phyloP scores from a whole-genome alignment of 805 yeast genomes.

The Kazachstania bromeliacearum region DNA sequence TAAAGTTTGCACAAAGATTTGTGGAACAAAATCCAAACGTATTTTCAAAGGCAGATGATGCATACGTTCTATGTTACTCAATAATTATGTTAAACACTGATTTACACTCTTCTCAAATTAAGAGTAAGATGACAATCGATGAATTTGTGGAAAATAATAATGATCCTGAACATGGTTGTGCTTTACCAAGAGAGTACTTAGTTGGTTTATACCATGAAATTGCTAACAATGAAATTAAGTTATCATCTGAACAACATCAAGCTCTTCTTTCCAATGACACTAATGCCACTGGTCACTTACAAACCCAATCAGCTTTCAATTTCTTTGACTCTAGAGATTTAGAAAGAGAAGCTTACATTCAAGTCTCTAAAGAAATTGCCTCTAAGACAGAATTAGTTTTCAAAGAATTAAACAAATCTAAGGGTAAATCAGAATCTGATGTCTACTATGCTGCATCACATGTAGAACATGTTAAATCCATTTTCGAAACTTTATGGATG shows the following conservation, averaged over 20 bases:
- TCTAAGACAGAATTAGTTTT: constrained; percentile 80
- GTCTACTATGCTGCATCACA: constrained; percentile 76
- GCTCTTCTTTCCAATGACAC: constrained; percentile 67
- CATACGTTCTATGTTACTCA: constrained; percentile 86
- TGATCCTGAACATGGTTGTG: constrained; percentile 87
- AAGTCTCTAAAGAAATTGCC: constrained; percentile 87
- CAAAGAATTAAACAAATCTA: constrained; percentile 48
- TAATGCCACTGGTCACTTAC: constrained; percentile 27
- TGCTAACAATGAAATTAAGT: constrained; percentile 72
- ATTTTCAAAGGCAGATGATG: constrained; percentile 88
- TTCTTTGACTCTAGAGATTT: constrained; percentile 65
- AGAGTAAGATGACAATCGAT: constrained; percentile 76
- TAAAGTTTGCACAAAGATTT: constrained; percentile 91
- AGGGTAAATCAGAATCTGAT: constrained; percentile 34
- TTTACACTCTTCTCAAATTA: constrained; percentile 80
- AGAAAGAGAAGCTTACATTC: constrained; percentile 75
- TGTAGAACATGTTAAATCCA: constrained; percentile 82
- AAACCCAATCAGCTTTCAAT: constrained; percentile 36
- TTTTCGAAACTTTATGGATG: constrained; percentile 96
- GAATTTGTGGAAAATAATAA: constrained; percentile 80
- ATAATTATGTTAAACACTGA: constrained; percentile 91
- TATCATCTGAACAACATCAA: constrained; percentile 89
- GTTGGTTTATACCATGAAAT: constrained; percentile 69
- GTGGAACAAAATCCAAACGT: constrained; percentile 80
- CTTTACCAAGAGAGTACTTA: constrained; percentile 67